Conservation (phyloP, 257 asterid species). For the Solanum etuberosum region DNA sequence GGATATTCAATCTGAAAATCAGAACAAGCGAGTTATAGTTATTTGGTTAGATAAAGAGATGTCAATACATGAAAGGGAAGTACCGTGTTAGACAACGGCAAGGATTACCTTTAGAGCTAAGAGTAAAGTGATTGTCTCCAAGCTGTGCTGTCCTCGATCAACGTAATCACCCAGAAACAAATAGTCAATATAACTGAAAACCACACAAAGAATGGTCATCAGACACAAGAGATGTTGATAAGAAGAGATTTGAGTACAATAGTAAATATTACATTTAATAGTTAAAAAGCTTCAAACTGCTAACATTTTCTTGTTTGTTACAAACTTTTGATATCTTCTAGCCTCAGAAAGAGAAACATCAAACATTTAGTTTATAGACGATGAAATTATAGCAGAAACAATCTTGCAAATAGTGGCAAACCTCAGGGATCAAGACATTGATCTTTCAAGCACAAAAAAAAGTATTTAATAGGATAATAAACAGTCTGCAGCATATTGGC, state of each 20-base stretch:
- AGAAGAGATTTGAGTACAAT: background rate
- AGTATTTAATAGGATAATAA: background rate
- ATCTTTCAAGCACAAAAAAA: background rate
- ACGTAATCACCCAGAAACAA: conserved; percentile 97
- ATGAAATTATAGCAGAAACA: background rate
- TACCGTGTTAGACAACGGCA: background rate
- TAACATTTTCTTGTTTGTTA: background rate
- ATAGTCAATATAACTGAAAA: conserved; percentile 90
- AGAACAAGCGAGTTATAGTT: background rate
- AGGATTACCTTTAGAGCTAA: conserved; percentile 86
- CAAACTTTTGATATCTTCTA: background rate
- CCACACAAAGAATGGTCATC: conserved; percentile 5
- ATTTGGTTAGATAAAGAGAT: background rate
- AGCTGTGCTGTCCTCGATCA: conserved; percentile 99
- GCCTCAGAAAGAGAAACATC: background rate
- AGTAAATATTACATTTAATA: background rate
- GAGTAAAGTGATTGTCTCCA: conserved; percentile 96
- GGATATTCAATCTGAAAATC: conserved; percentile 81
- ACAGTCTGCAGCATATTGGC: background rate
- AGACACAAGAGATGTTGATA: background rate
- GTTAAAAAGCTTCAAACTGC: background rate
- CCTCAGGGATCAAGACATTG: background rate
- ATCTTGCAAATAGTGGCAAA: background rate
- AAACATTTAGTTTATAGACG: background rate
- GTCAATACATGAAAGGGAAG: background rate